phyloP scores from a whole-genome alignment of 2,329 filamentous ascomycete species.

The Botrytis medusae region DNA sequence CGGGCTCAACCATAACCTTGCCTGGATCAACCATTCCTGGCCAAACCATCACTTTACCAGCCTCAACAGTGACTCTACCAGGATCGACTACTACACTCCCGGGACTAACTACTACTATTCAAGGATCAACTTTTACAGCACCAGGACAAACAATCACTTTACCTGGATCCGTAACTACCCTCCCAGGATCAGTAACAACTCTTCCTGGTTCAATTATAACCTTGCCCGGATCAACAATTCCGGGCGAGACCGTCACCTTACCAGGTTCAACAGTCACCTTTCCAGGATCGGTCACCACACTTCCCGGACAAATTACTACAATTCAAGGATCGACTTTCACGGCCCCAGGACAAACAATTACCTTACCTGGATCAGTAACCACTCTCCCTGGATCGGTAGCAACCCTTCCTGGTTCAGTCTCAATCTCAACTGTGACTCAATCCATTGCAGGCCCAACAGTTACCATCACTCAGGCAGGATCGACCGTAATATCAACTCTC shows the following conservation, averaged over 20 bases:
- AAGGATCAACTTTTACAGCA: slow-evolving; percentile 24
- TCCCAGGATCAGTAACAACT: not conserved
- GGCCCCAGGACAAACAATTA: not conserved
- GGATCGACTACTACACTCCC: slow-evolving; percentile 7
- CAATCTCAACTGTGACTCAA: slow-evolving; percentile 18
- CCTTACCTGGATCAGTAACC: slow-evolving; percentile 1
- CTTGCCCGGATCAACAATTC: not conserved
- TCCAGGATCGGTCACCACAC: not conserved
- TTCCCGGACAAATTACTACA: not conserved
- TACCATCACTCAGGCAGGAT: slow-evolving; percentile 20
- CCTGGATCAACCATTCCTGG: slow-evolving; percentile 3
- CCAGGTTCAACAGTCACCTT: slow-evolving; percentile 1
- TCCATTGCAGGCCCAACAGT: not conserved
- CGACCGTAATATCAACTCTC: slow-evolving; percentile 24
- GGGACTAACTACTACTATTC: slow-evolving; percentile 20
- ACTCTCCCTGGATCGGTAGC: slow-evolving; percentile 13
- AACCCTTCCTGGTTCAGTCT: slow-evolving; percentile 17
- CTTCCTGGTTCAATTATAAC: not conserved
- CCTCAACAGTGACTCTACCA: not conserved
- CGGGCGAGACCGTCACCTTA: not conserved
- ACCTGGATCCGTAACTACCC: slow-evolving; percentile 23
- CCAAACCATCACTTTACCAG: slow-evolving; percentile 1
- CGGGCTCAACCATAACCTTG: not conserved
- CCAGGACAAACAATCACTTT: slow-evolving; percentile 22
- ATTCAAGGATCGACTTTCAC: slow-evolving; percentile 14